phyloP scores from a whole-genome alignment of 805 yeast genomes.

The Spathaspora passalidarum region DNA sequence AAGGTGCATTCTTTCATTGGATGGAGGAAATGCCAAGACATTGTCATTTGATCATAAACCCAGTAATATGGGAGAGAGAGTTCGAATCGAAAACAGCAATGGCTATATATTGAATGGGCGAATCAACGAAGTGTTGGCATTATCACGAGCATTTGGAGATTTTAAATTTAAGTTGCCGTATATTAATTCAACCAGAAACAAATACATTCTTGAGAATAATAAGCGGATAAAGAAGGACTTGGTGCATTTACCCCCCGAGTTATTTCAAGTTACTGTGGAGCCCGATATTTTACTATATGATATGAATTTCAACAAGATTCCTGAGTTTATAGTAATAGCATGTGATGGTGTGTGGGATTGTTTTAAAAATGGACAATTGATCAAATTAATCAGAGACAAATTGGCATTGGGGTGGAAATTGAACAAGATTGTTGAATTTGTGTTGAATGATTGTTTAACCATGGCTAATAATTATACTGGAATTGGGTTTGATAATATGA shows the following conservation, averaged over 20 bases:
- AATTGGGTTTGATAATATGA: slow-evolving; percentile 82
- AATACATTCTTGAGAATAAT: slow-evolving; percentile 25
- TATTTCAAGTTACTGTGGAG: slow-evolving; percentile 42
- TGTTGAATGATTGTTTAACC: slow-evolving; percentile 63
- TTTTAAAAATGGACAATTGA: slow-evolving; percentile 51
- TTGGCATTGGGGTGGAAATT: slow-evolving; percentile 55
- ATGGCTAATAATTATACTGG: slow-evolving; percentile 76
- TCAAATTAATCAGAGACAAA: slow-evolving; percentile 54
- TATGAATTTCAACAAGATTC: slow-evolving; percentile 15
- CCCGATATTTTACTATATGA: slow-evolving; percentile 42
- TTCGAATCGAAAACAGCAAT: slow-evolving; percentile 40
- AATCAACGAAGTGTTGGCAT: slow-evolving; percentile 41
- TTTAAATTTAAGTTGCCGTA: slow-evolving; percentile 39
- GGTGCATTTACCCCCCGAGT: slow-evolving; percentile 40
- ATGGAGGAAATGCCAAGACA: slow-evolving; percentile 66
- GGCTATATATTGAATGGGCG: slow-evolving; percentile 36
- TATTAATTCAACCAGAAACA: slow-evolving; percentile 28
- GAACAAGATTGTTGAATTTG: slow-evolving; percentile 54
- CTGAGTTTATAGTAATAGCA: slow-evolving; percentile 40
- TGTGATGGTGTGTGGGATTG: slow-evolving; percentile 51
- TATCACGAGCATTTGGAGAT: slow-evolving; percentile 46
- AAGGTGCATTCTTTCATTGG: slow-evolving; percentile 54
- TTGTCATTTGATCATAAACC: slow-evolving; percentile 46
- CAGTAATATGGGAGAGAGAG: slow-evolving; percentile 40
- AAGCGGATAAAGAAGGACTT: slow-evolving; percentile 20